These are phyloP conservation scores for Kwoniella botswanensis DNA, from an alignment of 768 basidiomycete species.

Conservation along the genomic window DNA sequence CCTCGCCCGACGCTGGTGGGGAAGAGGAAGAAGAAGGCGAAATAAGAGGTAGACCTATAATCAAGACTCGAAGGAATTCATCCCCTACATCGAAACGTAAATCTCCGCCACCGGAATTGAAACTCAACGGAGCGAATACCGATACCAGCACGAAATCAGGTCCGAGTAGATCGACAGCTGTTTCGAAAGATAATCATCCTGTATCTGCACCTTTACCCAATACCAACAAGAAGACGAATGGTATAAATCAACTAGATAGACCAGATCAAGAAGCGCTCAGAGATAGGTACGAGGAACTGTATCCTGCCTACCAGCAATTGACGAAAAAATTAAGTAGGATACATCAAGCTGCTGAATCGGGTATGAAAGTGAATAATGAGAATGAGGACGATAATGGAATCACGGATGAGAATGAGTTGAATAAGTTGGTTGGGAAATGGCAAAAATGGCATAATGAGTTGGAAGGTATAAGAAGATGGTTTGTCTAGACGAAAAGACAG, in stretches of 20 bases:
- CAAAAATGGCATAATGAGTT: conserved; percentile 49
- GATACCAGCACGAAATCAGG: not conserved
- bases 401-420: conserved; percentile 24
- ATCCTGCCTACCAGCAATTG: conserved; percentile 41
- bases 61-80: conserved; percentile 2
- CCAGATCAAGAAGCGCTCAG: conserved; percentile 34
- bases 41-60: conserved; percentile 21
- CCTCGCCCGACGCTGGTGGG: conserved; percentile 2
- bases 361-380: conserved; percentile 20
- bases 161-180: not conserved
- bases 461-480: conserved; percentile 45
- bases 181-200: conserved; percentile 6
- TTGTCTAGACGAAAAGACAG: conserved; percentile 7
- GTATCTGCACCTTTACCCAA: conserved; percentile 12
- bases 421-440: conserved; percentile 44
- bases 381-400: conserved; percentile 1
- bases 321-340: conserved; percentile 36
- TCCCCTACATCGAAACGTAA: conserved; percentile 24
- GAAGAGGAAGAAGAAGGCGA: conserved; percentile 25
- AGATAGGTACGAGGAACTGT: conserved; percentile 49
- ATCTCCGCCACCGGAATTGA: conserved; percentile 23
- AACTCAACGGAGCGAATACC: conserved; percentile 10
- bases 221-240: not conserved
- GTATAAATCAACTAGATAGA: not conserved
- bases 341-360: conserved; percentile 36